phyloP scores from a whole-genome alignment of 306 rosid species.

The Rubus parviflorus region DNA sequence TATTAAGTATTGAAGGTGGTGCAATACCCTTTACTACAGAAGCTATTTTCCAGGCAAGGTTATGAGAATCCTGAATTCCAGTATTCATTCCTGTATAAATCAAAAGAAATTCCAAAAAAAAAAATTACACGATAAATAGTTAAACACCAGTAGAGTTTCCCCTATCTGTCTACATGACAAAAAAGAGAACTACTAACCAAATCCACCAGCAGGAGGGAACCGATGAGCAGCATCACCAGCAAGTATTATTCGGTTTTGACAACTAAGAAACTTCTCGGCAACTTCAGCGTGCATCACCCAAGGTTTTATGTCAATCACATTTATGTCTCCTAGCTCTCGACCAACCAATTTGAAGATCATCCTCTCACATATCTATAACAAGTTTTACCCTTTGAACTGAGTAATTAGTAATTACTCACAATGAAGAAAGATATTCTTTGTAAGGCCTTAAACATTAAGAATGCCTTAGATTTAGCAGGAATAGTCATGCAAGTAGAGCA shows the following conservation, averaged over 20 bases:
- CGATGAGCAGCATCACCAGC: conserved; percentile 98
- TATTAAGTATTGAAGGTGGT: conserved; percentile 60
- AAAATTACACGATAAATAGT: not conserved
- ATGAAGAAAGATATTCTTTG: not conserved
- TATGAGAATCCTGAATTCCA: conserved; percentile 95
- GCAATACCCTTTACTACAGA: conserved; percentile 72
- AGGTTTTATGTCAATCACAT: conserved; percentile 78
- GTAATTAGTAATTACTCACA: not conserved
- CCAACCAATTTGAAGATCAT: conserved; percentile 78
- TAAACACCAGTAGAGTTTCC: conserved; percentile 11
- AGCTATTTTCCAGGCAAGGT: conserved; percentile 98
- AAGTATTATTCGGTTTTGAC: conserved; percentile 62
- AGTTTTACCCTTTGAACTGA: conserved; percentile 30
- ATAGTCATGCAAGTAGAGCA: not conserved
- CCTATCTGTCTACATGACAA: conserved; percentile 17
- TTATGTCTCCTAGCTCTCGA: conserved; percentile 64
- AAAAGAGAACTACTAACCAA: conserved; percentile 62
- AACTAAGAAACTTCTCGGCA: conserved; percentile 68
- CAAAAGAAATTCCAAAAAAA: not conserved
- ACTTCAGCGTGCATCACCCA: conserved; percentile 99
- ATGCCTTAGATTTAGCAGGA: not conserved
- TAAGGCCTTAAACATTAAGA: not conserved
- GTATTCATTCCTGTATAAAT: conserved; percentile 91
- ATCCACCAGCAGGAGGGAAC: conserved; percentile 99
- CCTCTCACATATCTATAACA: conserved; percentile 67